Evolutionary conservation across 2,329 filamentous ascomycete species (phyloP), one percentile per base, ranked within the genome.

Genomic region (Canariomyces notabilis): DNA sequence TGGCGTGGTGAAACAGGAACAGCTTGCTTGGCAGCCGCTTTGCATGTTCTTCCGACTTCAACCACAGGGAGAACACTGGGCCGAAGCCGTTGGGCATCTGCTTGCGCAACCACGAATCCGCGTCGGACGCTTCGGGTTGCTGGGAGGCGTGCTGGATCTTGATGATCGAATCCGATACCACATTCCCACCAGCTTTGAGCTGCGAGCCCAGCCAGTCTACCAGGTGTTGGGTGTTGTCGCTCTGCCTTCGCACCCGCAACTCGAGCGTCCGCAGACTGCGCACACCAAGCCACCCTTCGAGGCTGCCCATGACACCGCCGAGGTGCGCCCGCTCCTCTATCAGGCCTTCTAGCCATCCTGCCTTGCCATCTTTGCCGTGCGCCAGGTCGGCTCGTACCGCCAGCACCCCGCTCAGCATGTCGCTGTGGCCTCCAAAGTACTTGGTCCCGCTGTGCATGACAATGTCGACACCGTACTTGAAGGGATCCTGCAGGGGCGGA

Each of bases 381-480:
- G 53, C 57, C 32, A 67, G 67, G 31, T 65, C 65, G 14, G 77
- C 76, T 41, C 76, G 71, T 5, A 89, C 77, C 0, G 81, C 79
- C 21, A 98, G 69, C 15, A 94, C 84, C 18, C 93, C 93, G 61
- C 87, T 94, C 5, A 97, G 79, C 76, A 97, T 76, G 67, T 98
- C 93, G 55, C 85, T 91, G 69, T 98, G 93, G 0, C 93, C 93
- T 16, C 93, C 93, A 56, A 98, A 80, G 67, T 97, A 98, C 74
- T 97, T 98, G 15, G 90, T 95, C 3, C 89, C 93, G 42, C 79
- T 85, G 68, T 98, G 93, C 87, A 97, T 86, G 26, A 95, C 79
- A 1, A 90, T 67, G 66, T 97, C 91, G 21, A 85, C 89, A 37
- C 89, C 91, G 64, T 78, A 84, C 21, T 65, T 62, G 59, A 97